Conservation (phyloP, 2,329 filamentous ascomycete species). For the Dryadomyces sulphureus region DNA sequence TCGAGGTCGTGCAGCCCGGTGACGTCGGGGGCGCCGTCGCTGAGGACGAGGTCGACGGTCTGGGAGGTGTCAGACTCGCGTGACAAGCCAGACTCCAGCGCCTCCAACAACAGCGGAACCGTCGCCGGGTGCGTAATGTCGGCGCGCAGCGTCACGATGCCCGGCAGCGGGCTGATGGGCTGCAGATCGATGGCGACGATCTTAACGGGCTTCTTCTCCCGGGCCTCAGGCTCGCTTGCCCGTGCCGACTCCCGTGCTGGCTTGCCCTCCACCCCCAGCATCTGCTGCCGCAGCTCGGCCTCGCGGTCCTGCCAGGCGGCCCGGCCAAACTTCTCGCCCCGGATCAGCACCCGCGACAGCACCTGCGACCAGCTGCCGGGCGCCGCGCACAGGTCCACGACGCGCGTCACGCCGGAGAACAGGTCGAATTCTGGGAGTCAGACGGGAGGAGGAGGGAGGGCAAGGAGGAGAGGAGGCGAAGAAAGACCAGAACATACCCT, state of each 20-base stretch:
- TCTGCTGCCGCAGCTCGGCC: constrained; percentile 45
- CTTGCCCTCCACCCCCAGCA: constrained; percentile 30
- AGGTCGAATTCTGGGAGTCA: constrained; percentile 66
- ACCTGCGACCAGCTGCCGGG: constrained; percentile 98
- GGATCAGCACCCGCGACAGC: constrained; percentile 81
- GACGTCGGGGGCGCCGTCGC: constrained; percentile 90
- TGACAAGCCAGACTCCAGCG: constrained; percentile 56
- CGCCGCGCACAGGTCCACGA: constrained; percentile 90
- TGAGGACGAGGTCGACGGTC: constrained; percentile 84
- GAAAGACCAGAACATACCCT: constrained; percentile 29
- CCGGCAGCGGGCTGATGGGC: constrained; percentile 84
- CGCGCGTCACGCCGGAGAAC: constrained; percentile 76
- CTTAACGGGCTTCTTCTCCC: constrained; percentile 55
- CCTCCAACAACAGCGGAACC: constrained; percentile 72
- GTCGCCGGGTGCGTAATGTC: constrained; percentile 97
- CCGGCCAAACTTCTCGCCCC: constrained; percentile 79
- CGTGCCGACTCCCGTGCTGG: constrained; percentile 9
- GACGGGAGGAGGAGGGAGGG: not conserved
- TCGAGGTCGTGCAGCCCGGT: constrained; percentile 94
- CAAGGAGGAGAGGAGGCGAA: not conserved
- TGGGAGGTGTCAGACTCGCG: constrained; percentile 30
- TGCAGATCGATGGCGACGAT: constrained; percentile 95
- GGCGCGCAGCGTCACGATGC: constrained; percentile 81
- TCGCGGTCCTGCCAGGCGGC: constrained; percentile 79
- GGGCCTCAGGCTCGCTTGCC: constrained; percentile 6